A percentile compares a stretch with the other conserved stretches of the same genome.
These are phyloP conservation scores for Colletotrichum orbiculare DNA, from an alignment of 2,329 filamentous ascomycete species.

Conservation along the genomic window DNA sequence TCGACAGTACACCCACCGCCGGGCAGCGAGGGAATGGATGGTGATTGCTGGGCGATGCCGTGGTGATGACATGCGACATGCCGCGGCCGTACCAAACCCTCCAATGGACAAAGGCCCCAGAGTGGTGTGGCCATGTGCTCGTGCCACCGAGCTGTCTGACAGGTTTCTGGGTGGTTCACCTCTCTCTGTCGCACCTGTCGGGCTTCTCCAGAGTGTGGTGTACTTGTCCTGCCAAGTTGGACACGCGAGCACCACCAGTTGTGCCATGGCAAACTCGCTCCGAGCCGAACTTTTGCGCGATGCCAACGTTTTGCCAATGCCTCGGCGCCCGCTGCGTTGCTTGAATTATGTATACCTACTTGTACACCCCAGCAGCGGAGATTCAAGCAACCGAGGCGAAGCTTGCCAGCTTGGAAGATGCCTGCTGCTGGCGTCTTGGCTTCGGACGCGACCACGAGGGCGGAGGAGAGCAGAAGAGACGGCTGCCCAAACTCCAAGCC, in stretches of 20 bases:
- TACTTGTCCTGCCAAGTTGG: neutral
- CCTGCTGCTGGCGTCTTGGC: conserved; percentile 29
- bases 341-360: too few species aligned
- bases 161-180: neutral
- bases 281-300: conserved; percentile 15
- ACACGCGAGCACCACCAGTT: neutral
- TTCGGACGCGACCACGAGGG: conserved; percentile 10
- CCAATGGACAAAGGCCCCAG: neutral
- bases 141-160: conserved; percentile 12
- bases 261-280: conserved; percentile 18
- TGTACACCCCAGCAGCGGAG: too few species aligned
- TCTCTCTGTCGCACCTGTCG: neutral
- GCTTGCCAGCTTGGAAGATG: conserved; percentile 26
- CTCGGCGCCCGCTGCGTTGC: conserved; percentile 23
- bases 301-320: conserved; percentile 6
- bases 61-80: conserved; percentile 15
- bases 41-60: neutral
- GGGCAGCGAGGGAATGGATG: neutral
- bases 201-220: conserved; percentile 2
- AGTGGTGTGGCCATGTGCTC: conserved; percentile 15
- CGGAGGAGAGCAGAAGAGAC: neutral
- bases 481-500: conserved; percentile 1
- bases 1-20: neutral
- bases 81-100: conserved; percentile 2
- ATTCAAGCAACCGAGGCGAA: conserved; percentile 8